Evolutionary conservation across 495 filamentous ascomycete species (phyloP).

Genomic region (Terfezia claveryi): DNA sequence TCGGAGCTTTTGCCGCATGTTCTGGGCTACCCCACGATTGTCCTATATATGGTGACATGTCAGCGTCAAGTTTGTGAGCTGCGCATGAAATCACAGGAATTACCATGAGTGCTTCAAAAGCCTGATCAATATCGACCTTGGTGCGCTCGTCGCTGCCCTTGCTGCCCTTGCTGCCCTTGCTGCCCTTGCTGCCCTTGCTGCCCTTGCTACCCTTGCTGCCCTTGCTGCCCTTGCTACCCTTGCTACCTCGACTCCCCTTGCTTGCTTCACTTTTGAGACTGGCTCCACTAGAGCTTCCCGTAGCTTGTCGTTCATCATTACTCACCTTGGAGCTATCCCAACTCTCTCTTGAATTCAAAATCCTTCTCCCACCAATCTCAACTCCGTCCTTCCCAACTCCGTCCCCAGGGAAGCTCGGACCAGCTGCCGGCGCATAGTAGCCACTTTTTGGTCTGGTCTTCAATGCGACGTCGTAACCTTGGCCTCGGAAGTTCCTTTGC

Average conservation of each 20-base stretch:
- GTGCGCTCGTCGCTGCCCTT: conserved; percentile 9
- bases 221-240: conserved; percentile 7
- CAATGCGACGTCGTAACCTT: conserved; percentile 9
- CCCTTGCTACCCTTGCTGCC: conserved; percentile 1
- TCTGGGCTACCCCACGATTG: conserved; percentile 40
- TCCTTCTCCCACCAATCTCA: background rate
- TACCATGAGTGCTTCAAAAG: conserved; percentile 14
- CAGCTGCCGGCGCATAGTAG: conserved; percentile 10
- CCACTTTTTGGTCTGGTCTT: conserved; percentile 17
- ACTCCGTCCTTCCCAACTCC: background rate
- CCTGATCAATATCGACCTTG: conserved; percentile 16
- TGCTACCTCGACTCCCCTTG: conserved; percentile 7
- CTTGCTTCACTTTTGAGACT: conserved; percentile 5
- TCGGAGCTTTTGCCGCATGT: conserved; percentile 84
- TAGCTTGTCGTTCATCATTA: conserved; percentile 2
- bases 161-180: background rate
- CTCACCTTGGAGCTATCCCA: conserved; percentile 9
- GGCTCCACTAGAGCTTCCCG: background rate
- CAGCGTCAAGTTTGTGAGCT: no score
- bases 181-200: background rate
- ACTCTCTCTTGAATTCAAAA: conserved; percentile 12
- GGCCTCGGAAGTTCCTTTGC: conserved; percentile 16
- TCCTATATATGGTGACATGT: conserved; percentile 3
- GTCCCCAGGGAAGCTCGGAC: conserved; percentile 5
- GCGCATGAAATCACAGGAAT: background rate